Base-by-base conservation (phyloP, 768 basidiomycete species). In the Brasilioporus rufonigricans region DNA sequence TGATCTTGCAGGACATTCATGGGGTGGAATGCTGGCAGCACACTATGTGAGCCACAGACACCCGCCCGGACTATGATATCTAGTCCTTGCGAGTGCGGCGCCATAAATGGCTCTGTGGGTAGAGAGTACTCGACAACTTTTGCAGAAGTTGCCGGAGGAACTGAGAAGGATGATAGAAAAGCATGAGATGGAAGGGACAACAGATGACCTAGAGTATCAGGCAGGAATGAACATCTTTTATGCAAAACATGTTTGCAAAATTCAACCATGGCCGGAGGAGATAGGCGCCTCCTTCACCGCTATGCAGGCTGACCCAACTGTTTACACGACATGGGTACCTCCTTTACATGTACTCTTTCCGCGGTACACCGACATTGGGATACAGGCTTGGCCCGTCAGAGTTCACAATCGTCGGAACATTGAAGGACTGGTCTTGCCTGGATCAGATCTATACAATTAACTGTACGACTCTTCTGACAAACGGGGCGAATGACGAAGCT, bases 341-440 rank as follows among this genome's bases (percentile, higher is more conserved):
- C 26, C 11, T 5, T 11, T 2, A 35, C 39, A 3, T 33, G 23
- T 2, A 38, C 36, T 38, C 36, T 40, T 23, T 49, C 29, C 12
- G 10, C 24, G 18, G 45, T 2, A 8, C 4, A 23, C 55, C 56
- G 44, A 61, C 35, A 18, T 3, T 4, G 10, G 5, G 10, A 10
- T 23, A 10, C 27, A 66, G 61, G 54, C 16, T 58, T 40, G 53
- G 65, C 35, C 13, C 69, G 7, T 70, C 71, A 24, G 74, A 77
- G 58, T 76, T 77, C 59, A 63, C 65, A 32, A 70, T 74, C 19
- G 67, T 71, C 11, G 77, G 77, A 0, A 65, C 75, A 1, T 53
- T 83, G 39, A 76, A 76, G 60, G 59, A 69, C 2, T 84, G 82
- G 82, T 65, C 72, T 13, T 74, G 81, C 47, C 61, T 80, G 14